Conservation (phyloP, 768 basidiomycete genomes). For the Russula griseocarnosa region DNA sequence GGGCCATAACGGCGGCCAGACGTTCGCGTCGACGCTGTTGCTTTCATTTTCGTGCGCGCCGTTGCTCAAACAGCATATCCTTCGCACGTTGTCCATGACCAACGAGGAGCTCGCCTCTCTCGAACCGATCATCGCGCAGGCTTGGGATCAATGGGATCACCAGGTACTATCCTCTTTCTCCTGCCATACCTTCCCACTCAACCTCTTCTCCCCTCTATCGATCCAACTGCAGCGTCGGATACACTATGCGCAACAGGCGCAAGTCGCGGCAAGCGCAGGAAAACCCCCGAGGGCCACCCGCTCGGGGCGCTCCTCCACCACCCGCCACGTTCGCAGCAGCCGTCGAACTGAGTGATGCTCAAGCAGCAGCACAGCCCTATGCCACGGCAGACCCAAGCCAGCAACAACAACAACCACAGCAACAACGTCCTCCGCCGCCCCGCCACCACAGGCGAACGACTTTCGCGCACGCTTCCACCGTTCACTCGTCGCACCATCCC, state of each 20-base stretch:
- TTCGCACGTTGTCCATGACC: slow-evolving; percentile 69
- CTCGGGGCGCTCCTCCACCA: slow-evolving; percentile 29
- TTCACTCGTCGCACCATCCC: slow-evolving; percentile 54
- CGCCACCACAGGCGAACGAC: slow-evolving; percentile 41
- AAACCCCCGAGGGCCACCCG: slow-evolving; percentile 33
- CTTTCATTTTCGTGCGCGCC: slow-evolving; percentile 74
- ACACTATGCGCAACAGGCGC: slow-evolving; percentile 42
- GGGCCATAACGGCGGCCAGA: slow-evolving; percentile 59
- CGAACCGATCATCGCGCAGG: slow-evolving; percentile 76
- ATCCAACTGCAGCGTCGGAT: slow-evolving; percentile 40
- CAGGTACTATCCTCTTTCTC: slow-evolving; percentile 47
- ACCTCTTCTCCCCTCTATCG: too few relatives aligned
- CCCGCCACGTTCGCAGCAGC: slow-evolving; percentile 21
- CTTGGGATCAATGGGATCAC: slow-evolving; percentile 84
- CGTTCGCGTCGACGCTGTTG: slow-evolving; percentile 73
- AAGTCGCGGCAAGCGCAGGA: slow-evolving; percentile 27
- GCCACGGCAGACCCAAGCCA: slow-evolving; percentile 27
- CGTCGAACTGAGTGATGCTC: slow-evolving; percentile 22
- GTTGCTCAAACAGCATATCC: slow-evolving; percentile 66
- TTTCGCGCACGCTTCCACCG: slow-evolving; percentile 66
- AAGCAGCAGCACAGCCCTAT: slow-evolving; percentile 28
- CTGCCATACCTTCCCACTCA: background rate
- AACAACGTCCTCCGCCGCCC: background rate
- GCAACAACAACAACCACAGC: background rate
- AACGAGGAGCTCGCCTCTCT: slow-evolving; percentile 75